Evolutionary conservation across 2,329 filamentous ascomycete species (phyloP).

Genomic region (Ascochyta viciae-villosae): DNA sequence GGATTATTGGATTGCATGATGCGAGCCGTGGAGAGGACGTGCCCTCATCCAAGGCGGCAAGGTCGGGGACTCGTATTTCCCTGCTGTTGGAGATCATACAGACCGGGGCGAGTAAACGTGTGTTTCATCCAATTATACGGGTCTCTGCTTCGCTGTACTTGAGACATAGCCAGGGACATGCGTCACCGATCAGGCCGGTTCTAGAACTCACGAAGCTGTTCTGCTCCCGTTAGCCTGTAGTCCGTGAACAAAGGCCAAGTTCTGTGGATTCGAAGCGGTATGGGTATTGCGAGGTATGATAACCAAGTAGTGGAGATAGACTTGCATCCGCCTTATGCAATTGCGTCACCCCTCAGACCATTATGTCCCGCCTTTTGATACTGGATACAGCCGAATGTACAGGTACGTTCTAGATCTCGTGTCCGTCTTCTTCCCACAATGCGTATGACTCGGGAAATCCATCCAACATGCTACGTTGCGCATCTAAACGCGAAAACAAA

Average conservation of each 20-base stretch:
- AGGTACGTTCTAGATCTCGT: constrained; percentile 10
- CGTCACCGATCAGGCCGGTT: constrained; percentile 1
- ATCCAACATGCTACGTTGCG: constrained; percentile 18
- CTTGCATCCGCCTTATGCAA: constrained; percentile 16
- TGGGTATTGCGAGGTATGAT: constrained; percentile 15
- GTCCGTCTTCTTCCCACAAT: constrained; percentile 5
- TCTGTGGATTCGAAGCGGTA: background rate
- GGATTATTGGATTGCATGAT: too few relatives aligned
- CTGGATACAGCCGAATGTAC: constrained; percentile 17
- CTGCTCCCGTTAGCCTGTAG: background rate
- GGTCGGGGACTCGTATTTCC: too few relatives aligned
- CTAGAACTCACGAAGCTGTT: background rate
- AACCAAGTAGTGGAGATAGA: constrained; percentile 11
- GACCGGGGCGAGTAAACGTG: background rate
- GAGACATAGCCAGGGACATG: constrained; percentile 1
- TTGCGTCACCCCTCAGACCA: constrained; percentile 7
- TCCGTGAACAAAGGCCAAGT: too few relatives aligned
- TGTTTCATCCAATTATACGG: constrained; percentile 8
- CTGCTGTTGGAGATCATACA: background rate
- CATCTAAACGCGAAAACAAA: constrained; percentile 11
- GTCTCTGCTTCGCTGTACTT: constrained; percentile 3
- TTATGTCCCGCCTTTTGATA: constrained; percentile 6
- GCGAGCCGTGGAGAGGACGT: too few relatives aligned
- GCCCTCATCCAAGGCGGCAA: too few relatives aligned
- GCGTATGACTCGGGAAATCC: constrained; percentile 7